Evolutionary conservation across 768 basidiomycete species (phyloP), one percentile per base, ranked within the genome.

Genomic region (Boletellus ananas): DNA sequence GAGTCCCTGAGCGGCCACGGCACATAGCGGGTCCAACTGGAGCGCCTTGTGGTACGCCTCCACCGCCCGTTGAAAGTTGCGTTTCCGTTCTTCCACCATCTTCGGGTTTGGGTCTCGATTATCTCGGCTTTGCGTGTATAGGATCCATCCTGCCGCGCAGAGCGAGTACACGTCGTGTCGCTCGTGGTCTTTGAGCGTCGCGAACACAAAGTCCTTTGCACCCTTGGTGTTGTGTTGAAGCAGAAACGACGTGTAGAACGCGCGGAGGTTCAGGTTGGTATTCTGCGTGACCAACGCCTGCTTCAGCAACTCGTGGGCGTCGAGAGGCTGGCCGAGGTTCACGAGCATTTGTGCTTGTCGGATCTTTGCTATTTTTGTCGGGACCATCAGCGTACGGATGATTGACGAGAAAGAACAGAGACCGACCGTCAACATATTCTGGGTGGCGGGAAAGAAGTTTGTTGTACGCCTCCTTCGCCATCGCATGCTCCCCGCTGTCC

Each of bases 21-120:
- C 92, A 67, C 93, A 96, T 23, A 79, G 72, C 0, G 90, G 84
- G 62, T 97, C 93, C 6, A 92, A 59, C 42, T 81, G 80, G 31
- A 99, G 70, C 0, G 94, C 95, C 65, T 92, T 93, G 63, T 94
- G 90, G 62, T 90, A 98, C 56, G 91, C 90, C 67, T 96, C 94
- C 1, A 91, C 91, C 3, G 87, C 79, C 10, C 92, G 77, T 49
- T 83, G 78, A 71, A 91, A 97, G 14, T 83, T 81, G 34, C 81
- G 80, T 51, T 80, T 78, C 25, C 93, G 84, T 48, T 94, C 92
- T 20, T 75, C 68, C 7, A 61, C 33, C 42, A 72, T 78, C 37
- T 79, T 76, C 3, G 72, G 58, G 16, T 73, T 77, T 3, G 74
- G 73, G 45, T 91, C 90, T 44, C 87, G 79, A 57, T 74, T 85